Base-by-base conservation (phyloP, 2,329 filamentous ascomycete genomes). In the Arthrocladium fulminans region DNA sequence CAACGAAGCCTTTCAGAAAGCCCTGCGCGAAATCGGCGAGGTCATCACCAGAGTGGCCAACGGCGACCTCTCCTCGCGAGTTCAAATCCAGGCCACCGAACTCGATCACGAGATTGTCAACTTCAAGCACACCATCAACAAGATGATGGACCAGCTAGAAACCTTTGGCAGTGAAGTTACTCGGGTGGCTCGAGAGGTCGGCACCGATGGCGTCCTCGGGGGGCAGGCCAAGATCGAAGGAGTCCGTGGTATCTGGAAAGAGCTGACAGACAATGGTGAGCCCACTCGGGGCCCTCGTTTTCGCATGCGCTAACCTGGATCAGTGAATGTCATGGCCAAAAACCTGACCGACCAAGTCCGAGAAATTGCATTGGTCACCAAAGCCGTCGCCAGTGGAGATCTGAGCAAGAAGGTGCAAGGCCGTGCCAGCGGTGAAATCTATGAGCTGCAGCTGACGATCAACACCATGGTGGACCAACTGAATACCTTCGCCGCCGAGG, bases 41-140 rank as follows among this genome's bases (percentile, higher is more conserved):
- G 97, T 98, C 59, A 87, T 97, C 61, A 96, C 92, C 19, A 89
- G 90, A 54, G 92, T 97, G 57, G 92, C 90, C 49, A 87, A 88
- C 60, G 90, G 90, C 68, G 90, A 97, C 64, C 75, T 97, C 52
- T 95, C 88, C 66, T 96, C 95, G 75, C 94, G 95, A 70, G 90
- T 96, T 54, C 81, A 90, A 61, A 94, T 97, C 66, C 92, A 96
- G 64, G 86, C 86, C 3, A 84, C 94, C 57, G 90, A 97, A 71
- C 92, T 96, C 84, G 90, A 97, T 74, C 88, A 89, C 23, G 90
- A 97, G 74, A 97, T 97, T 62, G 92, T 88, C 23, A 89, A 88
- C 8, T 97, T 97, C 74, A 97, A 97, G 71, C 83, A 88, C 60
- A 96, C 90, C 53, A 97, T 97, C 72, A 97, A 97, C 66, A 94